Percentiles rank a stretch among this genome's conserved stretches.
phyloP scores from a whole-genome alignment of 176 grass and related monocot species.

The Poa pratensis region DNA sequence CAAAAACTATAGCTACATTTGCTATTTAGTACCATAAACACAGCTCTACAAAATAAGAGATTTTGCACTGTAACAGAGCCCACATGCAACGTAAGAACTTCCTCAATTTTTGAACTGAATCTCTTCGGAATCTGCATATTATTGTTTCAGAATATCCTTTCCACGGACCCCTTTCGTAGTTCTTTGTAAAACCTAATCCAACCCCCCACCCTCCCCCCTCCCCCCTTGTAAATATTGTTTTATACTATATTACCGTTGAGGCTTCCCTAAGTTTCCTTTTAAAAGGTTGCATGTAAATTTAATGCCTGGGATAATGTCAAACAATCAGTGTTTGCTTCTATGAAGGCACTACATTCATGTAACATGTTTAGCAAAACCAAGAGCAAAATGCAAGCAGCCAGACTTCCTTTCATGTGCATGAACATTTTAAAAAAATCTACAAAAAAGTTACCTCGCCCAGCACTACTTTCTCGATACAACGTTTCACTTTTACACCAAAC shows the following conservation, averaged over 20 bases:
- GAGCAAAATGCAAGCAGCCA: conserved; percentile 1
- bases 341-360: conserved; percentile 25
- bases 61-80: conserved; percentile 22
- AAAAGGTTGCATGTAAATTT: background rate
- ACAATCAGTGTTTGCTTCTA: conserved; percentile 3
- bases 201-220: too few relatives aligned
- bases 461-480: conserved; percentile 77
- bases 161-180: background rate
- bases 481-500: conserved; percentile 69
- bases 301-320: conserved; percentile 4
- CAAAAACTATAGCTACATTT: background rate
- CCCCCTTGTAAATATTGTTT: background rate
- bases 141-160: background rate
- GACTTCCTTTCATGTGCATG: background rate
- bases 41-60: background rate
- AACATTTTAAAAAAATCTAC: conserved; percentile 5
- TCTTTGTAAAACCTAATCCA: too few relatives aligned
- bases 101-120: conserved; percentile 13
- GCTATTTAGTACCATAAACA: conserved; percentile 12
- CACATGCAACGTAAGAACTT: conserved; percentile 8
- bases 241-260: background rate
- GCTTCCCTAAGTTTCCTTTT: background rate
- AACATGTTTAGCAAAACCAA: conserved; percentile 7
- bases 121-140: background rate
- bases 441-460: conserved; percentile 63